A percentile compares a stretch with the other conserved stretches of the same genome.
phyloP scores from a whole-genome alignment of 352 stramenopile species.

The Phytopythium ostracodes region DNA sequence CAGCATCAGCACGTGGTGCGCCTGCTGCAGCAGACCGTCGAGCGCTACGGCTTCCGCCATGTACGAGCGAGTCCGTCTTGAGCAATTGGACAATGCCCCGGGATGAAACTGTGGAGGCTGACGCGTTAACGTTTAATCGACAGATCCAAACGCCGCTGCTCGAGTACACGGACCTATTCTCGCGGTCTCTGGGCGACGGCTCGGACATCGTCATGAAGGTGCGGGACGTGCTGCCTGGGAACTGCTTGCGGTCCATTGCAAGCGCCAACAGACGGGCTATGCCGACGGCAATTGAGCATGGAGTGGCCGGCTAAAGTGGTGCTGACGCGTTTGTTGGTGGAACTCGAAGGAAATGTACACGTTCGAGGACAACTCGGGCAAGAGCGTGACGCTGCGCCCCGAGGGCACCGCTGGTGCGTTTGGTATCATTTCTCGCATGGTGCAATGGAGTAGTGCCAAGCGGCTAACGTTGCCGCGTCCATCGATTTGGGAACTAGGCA shows the following conservation, averaged over 20 bases:
- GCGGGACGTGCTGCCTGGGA: not conserved
- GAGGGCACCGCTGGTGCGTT: slow-evolving; percentile 73
- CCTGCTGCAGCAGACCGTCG: slow-evolving; percentile 48
- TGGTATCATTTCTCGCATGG: not conserved
- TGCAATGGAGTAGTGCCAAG: too few relatives aligned
- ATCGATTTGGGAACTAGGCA: slow-evolving; percentile 20
- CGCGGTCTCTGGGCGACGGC: slow-evolving; percentile 70
- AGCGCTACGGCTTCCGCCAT: slow-evolving; percentile 74
- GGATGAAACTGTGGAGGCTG: not conserved
- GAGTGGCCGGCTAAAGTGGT: too few relatives aligned
- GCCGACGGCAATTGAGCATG: too few relatives aligned
- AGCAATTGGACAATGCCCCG: not conserved
- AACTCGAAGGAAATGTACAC: slow-evolving; percentile 84
- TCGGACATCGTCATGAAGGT: slow-evolving; percentile 88
- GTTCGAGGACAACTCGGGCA: slow-evolving; percentile 84
- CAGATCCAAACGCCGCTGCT: slow-evolving; percentile 82
- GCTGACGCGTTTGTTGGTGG: not conserved
- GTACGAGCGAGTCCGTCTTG: too few relatives aligned
- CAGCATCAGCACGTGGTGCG: slow-evolving; percentile 59
- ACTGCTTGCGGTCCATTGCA: not conserved
- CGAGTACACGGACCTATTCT: slow-evolving; percentile 87
- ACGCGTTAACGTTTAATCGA: not conserved
- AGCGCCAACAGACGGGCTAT: too few relatives aligned
- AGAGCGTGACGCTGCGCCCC: slow-evolving; percentile 80
- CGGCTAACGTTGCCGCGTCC: not conserved